phyloP scores from a whole-genome alignment of 139 green algal genomes.

The Volvox africanus region DNA sequence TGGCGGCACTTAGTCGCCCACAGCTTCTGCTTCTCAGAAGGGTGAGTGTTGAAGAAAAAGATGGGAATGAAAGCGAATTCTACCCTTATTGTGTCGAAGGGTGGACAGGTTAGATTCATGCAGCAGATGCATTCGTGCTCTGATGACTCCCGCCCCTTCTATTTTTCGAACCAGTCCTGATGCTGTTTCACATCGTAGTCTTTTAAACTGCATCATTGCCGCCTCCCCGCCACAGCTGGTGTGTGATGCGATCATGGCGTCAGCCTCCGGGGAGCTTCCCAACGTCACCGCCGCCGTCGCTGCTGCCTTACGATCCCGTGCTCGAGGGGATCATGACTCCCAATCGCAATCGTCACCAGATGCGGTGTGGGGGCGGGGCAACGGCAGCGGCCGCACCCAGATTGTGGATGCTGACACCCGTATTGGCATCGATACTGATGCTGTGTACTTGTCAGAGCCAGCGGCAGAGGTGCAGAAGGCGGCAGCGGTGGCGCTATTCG shows the following conservation, averaged over 20 bases:
- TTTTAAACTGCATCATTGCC: no score
- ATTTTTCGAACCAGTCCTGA: no score
- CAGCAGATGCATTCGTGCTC: no score
- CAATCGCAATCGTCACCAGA: background rate
- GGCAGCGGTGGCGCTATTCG: background rate
- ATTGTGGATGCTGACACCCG: no score
- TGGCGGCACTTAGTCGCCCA: background rate
- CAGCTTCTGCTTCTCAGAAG: background rate
- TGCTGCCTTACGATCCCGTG: background rate
- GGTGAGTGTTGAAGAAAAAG: background rate
- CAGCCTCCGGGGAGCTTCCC: background rate
- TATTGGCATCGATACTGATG: background rate
- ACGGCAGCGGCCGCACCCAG: no score
- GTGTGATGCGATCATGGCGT: slow-evolving; percentile 31
- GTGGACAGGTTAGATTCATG: no score
- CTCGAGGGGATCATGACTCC: no score
- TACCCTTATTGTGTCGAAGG: no score
- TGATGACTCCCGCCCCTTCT: no score
- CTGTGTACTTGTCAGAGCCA: background rate
- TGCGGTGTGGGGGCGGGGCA: background rate
- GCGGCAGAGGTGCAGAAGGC: background rate
- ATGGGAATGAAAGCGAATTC: no score
- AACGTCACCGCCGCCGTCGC: background rate
- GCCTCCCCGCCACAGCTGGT: slow-evolving; percentile 5
- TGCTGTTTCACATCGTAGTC: no score